Evolutionary conservation across 768 basidiomycete genomes (phyloP).

Genomic region (Naganishia vaughanmartiniae): DNA sequence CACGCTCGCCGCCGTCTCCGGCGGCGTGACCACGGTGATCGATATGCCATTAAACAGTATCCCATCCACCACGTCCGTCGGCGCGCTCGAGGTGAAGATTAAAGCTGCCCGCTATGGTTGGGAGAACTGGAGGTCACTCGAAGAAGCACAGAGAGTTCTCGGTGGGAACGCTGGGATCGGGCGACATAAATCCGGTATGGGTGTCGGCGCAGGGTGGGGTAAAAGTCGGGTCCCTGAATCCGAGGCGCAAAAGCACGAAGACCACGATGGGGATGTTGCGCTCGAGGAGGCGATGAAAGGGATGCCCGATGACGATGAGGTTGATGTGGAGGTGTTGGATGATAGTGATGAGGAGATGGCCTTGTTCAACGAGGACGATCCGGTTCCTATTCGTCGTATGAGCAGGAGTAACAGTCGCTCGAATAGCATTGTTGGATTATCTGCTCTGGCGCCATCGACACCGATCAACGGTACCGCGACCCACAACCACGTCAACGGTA

Average conservation of each 20-base stretch:
- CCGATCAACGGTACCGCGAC: not conserved
- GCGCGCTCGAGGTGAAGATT: slow-evolving; percentile 70
- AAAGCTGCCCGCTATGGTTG: slow-evolving; percentile 65
- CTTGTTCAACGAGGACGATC: slow-evolving; percentile 23
- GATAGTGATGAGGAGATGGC: slow-evolving; percentile 29
- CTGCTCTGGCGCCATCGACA: not conserved
- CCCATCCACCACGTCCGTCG: slow-evolving; percentile 85
- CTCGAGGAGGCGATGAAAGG: slow-evolving; percentile 12
- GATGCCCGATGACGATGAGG: too few species aligned
- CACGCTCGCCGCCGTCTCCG: slow-evolving; percentile 83
- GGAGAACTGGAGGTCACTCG: slow-evolving; percentile 31
- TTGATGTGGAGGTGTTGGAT: not conserved
- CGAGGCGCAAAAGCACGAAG: slow-evolving; percentile 16
- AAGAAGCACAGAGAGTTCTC: slow-evolving; percentile 21
- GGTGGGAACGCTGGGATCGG: slow-evolving; percentile 2
- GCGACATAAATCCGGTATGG: slow-evolving; percentile 17
- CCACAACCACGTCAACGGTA: too few species aligned
- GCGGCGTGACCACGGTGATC: slow-evolving; percentile 90
- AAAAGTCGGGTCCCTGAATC: slow-evolving; percentile 17
- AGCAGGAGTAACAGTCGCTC: slow-evolving; percentile 10
- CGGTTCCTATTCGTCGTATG: slow-evolving; percentile 8
- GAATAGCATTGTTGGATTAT: slow-evolving; percentile 5
- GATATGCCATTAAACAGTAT: slow-evolving; percentile 99
- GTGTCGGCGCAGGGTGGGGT: slow-evolving; percentile 27
- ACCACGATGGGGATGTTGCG: slow-evolving; percentile 10